Conservation (phyloP, 495 filamentous ascomycete genomes). For the Geoglossum glabrum region DNA sequence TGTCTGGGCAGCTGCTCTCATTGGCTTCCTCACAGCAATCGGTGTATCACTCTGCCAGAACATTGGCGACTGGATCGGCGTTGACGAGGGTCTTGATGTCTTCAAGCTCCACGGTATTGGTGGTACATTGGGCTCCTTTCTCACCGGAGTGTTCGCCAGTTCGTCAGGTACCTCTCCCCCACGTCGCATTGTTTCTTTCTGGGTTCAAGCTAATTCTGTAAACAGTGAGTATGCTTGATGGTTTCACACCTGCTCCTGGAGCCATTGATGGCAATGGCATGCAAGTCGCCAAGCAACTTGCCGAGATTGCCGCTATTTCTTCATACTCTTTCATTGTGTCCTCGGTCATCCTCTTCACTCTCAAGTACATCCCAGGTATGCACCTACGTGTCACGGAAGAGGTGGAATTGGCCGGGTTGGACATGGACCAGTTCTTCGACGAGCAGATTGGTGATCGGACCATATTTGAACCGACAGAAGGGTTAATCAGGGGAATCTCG, state of each 20-base stretch:
- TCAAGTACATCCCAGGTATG: slow-evolving; percentile 78
- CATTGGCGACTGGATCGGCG: slow-evolving; percentile 40
- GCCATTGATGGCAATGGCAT: slow-evolving; percentile 51
- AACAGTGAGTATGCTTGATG: too few relatives aligned
- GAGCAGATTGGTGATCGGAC: too few relatives aligned
- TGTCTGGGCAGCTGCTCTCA: slow-evolving; percentile 40
- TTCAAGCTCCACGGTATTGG: slow-evolving; percentile 95
- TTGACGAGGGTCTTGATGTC: slow-evolving; percentile 95
- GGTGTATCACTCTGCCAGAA: slow-evolving; percentile 20
- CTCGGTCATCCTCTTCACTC: slow-evolving; percentile 57
- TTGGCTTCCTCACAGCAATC: slow-evolving; percentile 67
- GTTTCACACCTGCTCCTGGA: too few relatives aligned
- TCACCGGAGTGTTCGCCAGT: too few relatives aligned
- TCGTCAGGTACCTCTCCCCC: too few relatives aligned
- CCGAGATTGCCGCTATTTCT: slow-evolving; percentile 59
- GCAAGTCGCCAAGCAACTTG: slow-evolving; percentile 81
- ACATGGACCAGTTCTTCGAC: slow-evolving; percentile 97
- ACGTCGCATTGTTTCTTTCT: slow-evolving; percentile 84
- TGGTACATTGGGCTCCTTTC: slow-evolving; percentile 77
- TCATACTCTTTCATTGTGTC: slow-evolving; percentile 73
- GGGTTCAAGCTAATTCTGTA: slow-evolving; percentile 68
- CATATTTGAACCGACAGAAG: too few relatives aligned
- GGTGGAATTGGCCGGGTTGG: slow-evolving; percentile 96
- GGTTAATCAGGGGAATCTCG: too few relatives aligned
- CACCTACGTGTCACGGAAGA: slow-evolving; percentile 83